Base-by-base conservation (phyloP, 148 eudicot species). In the Diospyros kaki region DNA sequence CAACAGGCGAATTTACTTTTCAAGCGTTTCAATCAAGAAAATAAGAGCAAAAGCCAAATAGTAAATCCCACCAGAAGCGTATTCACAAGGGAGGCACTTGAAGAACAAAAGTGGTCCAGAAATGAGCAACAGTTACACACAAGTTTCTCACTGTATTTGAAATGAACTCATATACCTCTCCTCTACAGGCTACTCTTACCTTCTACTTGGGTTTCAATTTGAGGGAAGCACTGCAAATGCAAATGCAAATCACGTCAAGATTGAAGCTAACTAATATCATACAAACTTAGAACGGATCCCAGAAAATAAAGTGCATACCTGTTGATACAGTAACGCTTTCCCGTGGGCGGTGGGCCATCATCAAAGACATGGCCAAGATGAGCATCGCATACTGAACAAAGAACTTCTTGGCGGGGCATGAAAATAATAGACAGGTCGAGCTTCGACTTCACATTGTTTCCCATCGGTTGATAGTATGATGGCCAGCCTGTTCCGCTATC, bases 401-500 rank as follows among this genome's bases (percentile, higher is more conserved):
- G 43, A 60, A 87, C 97, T 84, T 93, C 98, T 41, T 87, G 83
- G 5, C 98, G 90, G 14, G 97, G 98, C 98, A 93, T 93, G 90
- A 93, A 89, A 48, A 93, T 85, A 59, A 93, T 87, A 0, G 97
- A 93, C 84, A 91, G 51, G 77, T 93, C 98, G 64, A 93, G 53
- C 81, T 93, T 91, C 10, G 97, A 80, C 82, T 88, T 93, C 72
- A 91, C 98, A 77, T 91, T 93, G 83, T 84, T 77, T 62, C 94
- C 97, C 38, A 91, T 75, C 2, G 91, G 88, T 76, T 86, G 74
- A 68, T 91, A 91, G 68, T 93, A 93, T 1, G 98, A 93, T 39
- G 98, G 98, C 98, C 98, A 93, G 44, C 98, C 98, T 17, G 98
- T 93, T 53, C 98, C 98, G 45, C 98, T 93, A 58, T 93, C 97